Conservation (phyloP, 176 grass and related monocot genomes). For the Carex myosuroides region DNA sequence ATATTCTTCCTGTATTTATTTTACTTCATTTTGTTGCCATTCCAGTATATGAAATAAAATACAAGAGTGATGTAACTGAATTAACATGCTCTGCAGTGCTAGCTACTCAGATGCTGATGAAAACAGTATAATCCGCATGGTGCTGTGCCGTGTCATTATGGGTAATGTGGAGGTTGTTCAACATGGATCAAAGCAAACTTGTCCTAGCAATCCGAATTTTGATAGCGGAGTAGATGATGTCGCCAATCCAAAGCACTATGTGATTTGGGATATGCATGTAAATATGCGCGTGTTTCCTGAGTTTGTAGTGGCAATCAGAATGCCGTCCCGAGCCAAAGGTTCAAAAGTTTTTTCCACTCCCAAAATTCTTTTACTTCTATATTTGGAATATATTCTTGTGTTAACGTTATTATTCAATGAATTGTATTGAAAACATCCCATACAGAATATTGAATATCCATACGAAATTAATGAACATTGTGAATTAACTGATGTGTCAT, state of each 20-base stretch:
- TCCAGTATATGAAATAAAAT: constrained; percentile 25
- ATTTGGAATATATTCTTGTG: background rate
- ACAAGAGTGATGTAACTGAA: background rate
- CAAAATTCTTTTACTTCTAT: background rate
- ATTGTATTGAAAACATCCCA: background rate
- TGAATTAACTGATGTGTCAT: background rate
- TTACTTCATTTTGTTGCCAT: constrained; percentile 24
- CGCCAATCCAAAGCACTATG: constrained; percentile 81
- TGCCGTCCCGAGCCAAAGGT: constrained; percentile 73
- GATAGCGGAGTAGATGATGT: constrained; percentile 96
- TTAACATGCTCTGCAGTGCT: constrained; percentile 46
- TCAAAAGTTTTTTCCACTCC: constrained; percentile 5
- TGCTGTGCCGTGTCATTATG: constrained; percentile 94
- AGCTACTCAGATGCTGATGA: constrained; percentile 88
- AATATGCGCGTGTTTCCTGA: constrained; percentile 85
- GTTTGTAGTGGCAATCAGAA: constrained; percentile 74
- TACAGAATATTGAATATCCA: background rate
- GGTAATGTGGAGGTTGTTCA: constrained; percentile 92
- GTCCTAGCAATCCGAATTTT: constrained; percentile 58
- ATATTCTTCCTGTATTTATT: constrained; percentile 11
- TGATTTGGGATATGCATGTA: constrained; percentile 89
- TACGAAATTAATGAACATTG: background rate
- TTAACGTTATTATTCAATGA: background rate
- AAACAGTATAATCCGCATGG: constrained; percentile 72
- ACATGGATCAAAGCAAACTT: constrained; percentile 68